Evolutionary conservation across 2,329 filamentous ascomycete genomes (phyloP).

Genomic region (Fusarium sp.): DNA sequence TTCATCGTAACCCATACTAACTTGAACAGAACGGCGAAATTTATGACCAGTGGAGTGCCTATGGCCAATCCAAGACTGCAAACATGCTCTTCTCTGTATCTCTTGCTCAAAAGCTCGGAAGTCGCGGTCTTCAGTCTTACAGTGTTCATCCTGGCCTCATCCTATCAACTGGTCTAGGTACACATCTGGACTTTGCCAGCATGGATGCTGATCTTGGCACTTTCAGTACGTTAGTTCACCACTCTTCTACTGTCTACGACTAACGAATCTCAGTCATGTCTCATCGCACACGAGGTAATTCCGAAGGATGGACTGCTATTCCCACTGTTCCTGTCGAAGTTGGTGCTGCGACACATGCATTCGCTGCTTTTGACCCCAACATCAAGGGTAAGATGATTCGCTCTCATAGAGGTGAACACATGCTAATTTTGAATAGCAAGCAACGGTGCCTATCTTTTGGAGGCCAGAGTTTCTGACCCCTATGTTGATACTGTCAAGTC

Average conservation of each 20-base stretch:
- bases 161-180: conserved; percentile 33
- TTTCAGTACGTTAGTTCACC: conserved; percentile 18
- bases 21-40: conserved; percentile 48
- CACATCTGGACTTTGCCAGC: conserved; percentile 39
- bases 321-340: conserved; percentile 44
- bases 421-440: conserved; percentile 36
- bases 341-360: conserved; percentile 52
- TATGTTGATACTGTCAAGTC: conserved; percentile 47
- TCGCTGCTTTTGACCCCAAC: conserved; percentile 54
- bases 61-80: conserved; percentile 56
- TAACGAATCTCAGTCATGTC: conserved; percentile 17
- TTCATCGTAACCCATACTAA: not conserved
- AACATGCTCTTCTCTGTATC: conserved; percentile 52
- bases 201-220: conserved; percentile 30
- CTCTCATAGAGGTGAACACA: rapidly evolving
- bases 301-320: conserved; percentile 38
- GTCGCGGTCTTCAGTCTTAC: conserved; percentile 48
- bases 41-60: conserved; percentile 51
- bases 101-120: conserved; percentile 50
- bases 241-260: rapidly evolving
- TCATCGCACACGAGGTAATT: conserved; percentile 43
- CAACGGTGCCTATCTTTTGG: conserved; percentile 51
- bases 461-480: conserved; percentile 51
- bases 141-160: conserved; percentile 54
- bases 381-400: conserved; percentile 40